Evolutionary conservation across 495 filamentous ascomycete species (phyloP).

Genomic region (Penicillium cinerascens): DNA sequence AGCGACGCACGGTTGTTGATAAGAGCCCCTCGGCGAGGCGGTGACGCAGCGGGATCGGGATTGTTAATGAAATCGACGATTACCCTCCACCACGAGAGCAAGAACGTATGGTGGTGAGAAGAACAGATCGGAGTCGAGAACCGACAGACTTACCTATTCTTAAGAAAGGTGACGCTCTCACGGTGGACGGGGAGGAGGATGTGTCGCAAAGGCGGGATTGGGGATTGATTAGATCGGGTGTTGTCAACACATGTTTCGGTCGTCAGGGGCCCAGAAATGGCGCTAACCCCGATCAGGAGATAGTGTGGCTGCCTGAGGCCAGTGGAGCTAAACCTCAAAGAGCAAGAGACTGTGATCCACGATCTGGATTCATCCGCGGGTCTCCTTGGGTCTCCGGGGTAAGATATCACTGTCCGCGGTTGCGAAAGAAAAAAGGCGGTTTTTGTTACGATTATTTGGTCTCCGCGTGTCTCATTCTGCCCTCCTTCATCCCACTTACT

Average conservation of each 20-base stretch:
- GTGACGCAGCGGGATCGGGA: constrained; percentile 35
- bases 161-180: constrained; percentile 5
- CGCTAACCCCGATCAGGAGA: constrained; percentile 20
- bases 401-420: background rate
- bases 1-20: constrained; percentile 28
- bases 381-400: constrained; percentile 17
- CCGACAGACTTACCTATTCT: constrained; percentile 13
- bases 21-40: constrained; percentile 40
- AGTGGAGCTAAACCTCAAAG: background rate
- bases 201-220: constrained; percentile 18
- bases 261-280: constrained; percentile 24
- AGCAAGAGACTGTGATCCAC: constrained; percentile 11
- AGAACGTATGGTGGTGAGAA: constrained; percentile 5
- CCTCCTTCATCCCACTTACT: background rate
- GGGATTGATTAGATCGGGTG: constrained; percentile 29
- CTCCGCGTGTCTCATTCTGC: background rate
- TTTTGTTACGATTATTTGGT: background rate
- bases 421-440: background rate
- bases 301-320: background rate
- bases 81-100: constrained; percentile 21
- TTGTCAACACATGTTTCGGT: constrained; percentile 24
- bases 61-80: constrained; percentile 14
- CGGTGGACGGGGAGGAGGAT: constrained; percentile 18
- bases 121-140: constrained; percentile 4
- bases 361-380: constrained; percentile 21